phyloP scores from a whole-genome alignment of 805 yeast genomes.

The Saccharomycopsis vini region DNA sequence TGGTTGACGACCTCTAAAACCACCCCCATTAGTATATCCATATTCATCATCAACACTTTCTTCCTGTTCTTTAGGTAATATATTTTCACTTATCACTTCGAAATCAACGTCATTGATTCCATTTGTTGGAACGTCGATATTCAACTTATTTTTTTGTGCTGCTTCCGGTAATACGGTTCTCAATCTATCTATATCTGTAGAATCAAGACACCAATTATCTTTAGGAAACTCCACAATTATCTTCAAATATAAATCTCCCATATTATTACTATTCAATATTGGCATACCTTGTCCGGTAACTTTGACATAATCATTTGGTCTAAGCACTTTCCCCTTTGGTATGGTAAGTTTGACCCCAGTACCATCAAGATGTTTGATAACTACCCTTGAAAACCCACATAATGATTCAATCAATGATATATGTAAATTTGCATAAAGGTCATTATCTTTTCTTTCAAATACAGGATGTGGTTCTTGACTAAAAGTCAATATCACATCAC shows the following conservation, averaged over 20 bases:
- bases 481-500: conserved; percentile 65
- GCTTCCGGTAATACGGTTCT: conserved; percentile 44
- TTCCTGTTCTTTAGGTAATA: conserved; percentile 15
- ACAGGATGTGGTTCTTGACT: conserved; percentile 36
- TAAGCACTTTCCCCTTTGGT: conserved; percentile 71
- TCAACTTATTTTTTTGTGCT: not conserved
- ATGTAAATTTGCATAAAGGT: conserved; percentile 49
- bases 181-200: conserved; percentile 48
- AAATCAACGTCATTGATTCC: conserved; percentile 25
- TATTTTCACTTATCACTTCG: conserved; percentile 19
- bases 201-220: conserved; percentile 78
- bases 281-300: conserved; percentile 84
- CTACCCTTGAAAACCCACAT: conserved; percentile 63
- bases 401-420: conserved; percentile 74
- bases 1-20: conserved; percentile 13
- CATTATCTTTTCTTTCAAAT: conserved; percentile 52
- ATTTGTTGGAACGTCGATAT: conserved; percentile 23
- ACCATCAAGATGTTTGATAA: conserved; percentile 71
- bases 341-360: conserved; percentile 56
- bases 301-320: conserved; percentile 64
- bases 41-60: conserved; percentile 20
- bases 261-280: conserved; percentile 27
- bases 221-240: conserved; percentile 74
- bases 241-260: conserved; percentile 65
- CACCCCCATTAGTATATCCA: conserved; percentile 21